Percentiles rank a stretch among this genome's conserved stretches.
Evolutionary conservation across 352 stramenopile genomes (phyloP).

Genomic region (Phytophthora vignae): DNA sequence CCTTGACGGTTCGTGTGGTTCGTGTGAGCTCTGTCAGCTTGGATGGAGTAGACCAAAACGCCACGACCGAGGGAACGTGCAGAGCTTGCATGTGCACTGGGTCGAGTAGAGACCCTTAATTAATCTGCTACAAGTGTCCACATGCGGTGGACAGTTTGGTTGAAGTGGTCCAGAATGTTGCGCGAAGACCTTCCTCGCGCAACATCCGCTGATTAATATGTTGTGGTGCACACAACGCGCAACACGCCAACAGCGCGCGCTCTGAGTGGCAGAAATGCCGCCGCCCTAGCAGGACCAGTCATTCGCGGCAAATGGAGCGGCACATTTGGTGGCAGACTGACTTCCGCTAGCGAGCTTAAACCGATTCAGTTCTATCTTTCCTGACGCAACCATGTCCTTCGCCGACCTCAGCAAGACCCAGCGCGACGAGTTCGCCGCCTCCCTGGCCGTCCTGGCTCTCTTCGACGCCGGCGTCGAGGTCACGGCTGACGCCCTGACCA

Average conservation of each 20-base stretch:
- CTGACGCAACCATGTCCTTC: slow-evolving; percentile 83
- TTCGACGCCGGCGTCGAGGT: slow-evolving; percentile 79
- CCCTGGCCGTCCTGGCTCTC: slow-evolving; percentile 84
- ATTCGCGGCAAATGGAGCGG: slow-evolving; percentile 47
- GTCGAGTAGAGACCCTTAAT: no score
- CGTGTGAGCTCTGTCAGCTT: no score
- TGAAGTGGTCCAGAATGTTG: background rate
- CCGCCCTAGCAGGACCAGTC: slow-evolving; percentile 60
- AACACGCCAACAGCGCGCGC: background rate
- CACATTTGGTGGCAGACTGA: slow-evolving; percentile 64
- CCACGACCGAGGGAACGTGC: no score
- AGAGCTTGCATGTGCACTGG: no score
- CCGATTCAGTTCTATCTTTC: slow-evolving; percentile 85
- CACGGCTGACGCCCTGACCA: slow-evolving; percentile 81
- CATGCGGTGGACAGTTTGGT: no score
- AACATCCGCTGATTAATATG: background rate
- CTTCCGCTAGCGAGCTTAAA: slow-evolving; percentile 86
- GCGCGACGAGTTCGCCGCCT: slow-evolving; percentile 89
- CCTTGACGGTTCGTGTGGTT: no score
- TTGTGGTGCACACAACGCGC: slow-evolving; percentile 1
- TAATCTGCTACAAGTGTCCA: no score
- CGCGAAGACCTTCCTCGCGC: background rate
- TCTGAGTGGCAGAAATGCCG: slow-evolving; percentile 29
- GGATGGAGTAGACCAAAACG: no score
- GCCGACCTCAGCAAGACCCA: slow-evolving; percentile 82